Evolutionary conservation across 371 early-diverging fungal species (phyloP).

Genomic region (Entomophthora muscae): DNA sequence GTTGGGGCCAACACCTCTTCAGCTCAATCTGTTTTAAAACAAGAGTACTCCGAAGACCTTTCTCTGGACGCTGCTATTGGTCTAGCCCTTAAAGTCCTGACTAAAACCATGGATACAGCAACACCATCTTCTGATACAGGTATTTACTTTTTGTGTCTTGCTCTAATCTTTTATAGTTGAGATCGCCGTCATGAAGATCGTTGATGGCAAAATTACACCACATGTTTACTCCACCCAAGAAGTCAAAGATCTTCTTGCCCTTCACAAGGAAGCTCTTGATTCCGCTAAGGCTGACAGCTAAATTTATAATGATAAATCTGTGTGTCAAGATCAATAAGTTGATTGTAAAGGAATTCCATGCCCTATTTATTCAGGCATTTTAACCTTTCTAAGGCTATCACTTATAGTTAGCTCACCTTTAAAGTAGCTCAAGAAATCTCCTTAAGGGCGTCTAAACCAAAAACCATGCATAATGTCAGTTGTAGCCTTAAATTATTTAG

Average conservation of each 20-base stretch:
- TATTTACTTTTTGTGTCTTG: constrained; percentile 21
- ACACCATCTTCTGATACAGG: constrained; percentile 76
- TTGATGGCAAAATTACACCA: constrained; percentile 16
- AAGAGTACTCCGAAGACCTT: constrained; percentile 84
- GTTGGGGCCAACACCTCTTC: constrained; percentile 90
- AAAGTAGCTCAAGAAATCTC: no score
- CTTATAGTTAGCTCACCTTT: no score
- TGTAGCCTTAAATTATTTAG: no score
- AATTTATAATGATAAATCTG: no score
- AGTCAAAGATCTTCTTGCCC: constrained; percentile 18
- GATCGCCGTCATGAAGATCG: constrained; percentile 18
- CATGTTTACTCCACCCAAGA: constrained; percentile 15
- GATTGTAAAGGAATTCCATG: no score
- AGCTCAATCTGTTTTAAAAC: constrained; percentile 83
- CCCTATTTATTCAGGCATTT: no score
- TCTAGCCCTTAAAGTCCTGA: constrained; percentile 78
- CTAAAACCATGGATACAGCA: constrained; percentile 92
- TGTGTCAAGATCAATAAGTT: no score
- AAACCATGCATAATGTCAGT: no score
- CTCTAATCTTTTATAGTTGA: constrained; percentile 20
- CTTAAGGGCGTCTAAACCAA: no score
- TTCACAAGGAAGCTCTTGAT: constrained; percentile 12
- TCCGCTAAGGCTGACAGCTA: not conserved
- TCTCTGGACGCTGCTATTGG: constrained; percentile 72
- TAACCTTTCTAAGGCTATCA: no score